Base-by-base conservation (phyloP, 768 basidiomycete genomes). In the Rhizopogon sp. region DNA sequence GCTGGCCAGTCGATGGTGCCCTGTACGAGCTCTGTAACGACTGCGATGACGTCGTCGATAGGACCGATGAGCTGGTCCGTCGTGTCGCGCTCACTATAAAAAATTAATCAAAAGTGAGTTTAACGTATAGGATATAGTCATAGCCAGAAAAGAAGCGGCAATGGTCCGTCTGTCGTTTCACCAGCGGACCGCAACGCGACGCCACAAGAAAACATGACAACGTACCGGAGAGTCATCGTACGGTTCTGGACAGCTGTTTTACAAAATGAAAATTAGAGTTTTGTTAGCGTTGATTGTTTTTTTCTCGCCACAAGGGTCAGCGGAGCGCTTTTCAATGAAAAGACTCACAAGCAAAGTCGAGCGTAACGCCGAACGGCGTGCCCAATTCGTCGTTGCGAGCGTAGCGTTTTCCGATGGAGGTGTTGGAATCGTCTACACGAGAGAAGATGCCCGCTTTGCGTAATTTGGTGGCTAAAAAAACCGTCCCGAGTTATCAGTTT, bases 341-440 rank as follows among this genome's bases (percentile, higher is more conserved):
- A 31, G 43, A 75, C 83, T 65, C 61, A 88, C 87, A 85, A 6
- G 95, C 97, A 74, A 98, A 98, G 72, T 98, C 96, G 54, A 98
- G 79, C 1, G 97, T 99, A 55, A 96, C 79, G 49, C 96, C 97
- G 71, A 88, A 99, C 1, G 97, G 97, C 31, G 97, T 98, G 59
- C 97, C 97, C 43, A 99, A 81, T 74, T 98, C 97, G 72, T 99
- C 97, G 72, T 98, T 99, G 56, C 97, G 84, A 11, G 97, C 85
- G 73, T 98, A 98, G 13, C 96, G 93, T 74, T 91, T 95, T 41
- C 97, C 97, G 66, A 98, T 98, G 7, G 92, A 88, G 35, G 89
- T 86, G 62, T 88, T 90, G 22, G 95, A 98, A 68, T 98, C 96
- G 69, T 98, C 97, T 3, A 98, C 95, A 50, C 94, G 83, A 46